These are phyloP conservation scores for Rubroshorea leprosula DNA, from an alignment of 345 rosid genomes.

Conservation along the genomic window DNA sequence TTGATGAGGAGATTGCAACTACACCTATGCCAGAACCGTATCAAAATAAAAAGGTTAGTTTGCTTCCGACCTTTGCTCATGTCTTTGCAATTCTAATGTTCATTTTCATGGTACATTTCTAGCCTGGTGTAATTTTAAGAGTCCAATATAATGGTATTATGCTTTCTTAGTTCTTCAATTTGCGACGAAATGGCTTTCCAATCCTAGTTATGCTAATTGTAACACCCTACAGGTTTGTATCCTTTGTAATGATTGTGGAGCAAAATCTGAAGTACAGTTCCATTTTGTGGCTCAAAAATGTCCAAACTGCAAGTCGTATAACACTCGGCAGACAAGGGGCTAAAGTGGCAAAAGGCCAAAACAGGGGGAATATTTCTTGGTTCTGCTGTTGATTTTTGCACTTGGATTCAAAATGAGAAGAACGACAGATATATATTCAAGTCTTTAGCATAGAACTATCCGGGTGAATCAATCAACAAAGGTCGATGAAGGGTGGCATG, in stretches of 20 bases:
- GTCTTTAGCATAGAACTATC: too few relatives aligned
- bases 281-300: constrained; percentile 86
- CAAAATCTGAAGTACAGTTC: constrained; percentile 46
- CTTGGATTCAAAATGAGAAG: too few relatives aligned
- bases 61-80: background rate
- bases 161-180: too few relatives aligned
- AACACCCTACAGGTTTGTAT: constrained; percentile 85
- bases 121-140: too few relatives aligned
- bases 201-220: background rate
- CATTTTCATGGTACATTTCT: too few relatives aligned
- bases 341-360: constrained; percentile 10
- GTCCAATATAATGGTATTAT: background rate
- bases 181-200: background rate
- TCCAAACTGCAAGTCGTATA: constrained; percentile 51
- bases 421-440: too few relatives aligned
- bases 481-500: too few relatives aligned
- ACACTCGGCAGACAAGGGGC: constrained; percentile 8
- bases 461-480: too few relatives aligned
- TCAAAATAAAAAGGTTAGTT: constrained; percentile 49
- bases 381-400: too few relatives aligned
- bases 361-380: too few relatives aligned
- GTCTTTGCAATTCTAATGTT: background rate
- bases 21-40: constrained; percentile 76
- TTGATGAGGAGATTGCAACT: constrained; percentile 73
- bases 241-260: constrained; percentile 83